Base-by-base conservation (phyloP, 2,329 filamentous ascomycete genomes). In the Stylonectria norvegica region DNA sequence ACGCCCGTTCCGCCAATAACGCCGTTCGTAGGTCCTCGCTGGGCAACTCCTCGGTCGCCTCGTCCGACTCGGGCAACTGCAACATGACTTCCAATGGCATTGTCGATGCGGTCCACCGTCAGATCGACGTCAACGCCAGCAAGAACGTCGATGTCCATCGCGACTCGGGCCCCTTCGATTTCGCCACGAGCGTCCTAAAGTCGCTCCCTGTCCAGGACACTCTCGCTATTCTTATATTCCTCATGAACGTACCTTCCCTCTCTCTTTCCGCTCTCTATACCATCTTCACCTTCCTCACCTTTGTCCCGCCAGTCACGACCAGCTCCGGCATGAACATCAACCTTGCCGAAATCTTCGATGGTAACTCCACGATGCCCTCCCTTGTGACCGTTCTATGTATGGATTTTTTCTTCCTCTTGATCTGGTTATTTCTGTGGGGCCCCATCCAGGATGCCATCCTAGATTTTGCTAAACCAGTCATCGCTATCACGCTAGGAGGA, bases 151-250 rank as follows among this genome's bases (percentile, higher is more conserved):
- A 83, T 44, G 75, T 85, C 39, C 84, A 86, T 59, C 82, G 82
- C 53, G 81, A 85, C 60, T 73, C 81, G 39, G 85, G 85, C 43
- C 81, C 86, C 34, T 69, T 95, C 53, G 83, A 86, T 56, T 74
- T 94, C 50, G 85, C 86, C 49, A 79, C 87, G 53, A 95, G 89
- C 40, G 91, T 97, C 56, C 79, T 97, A 62, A 83, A 82, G 58
- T 89, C 89, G 37, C 91, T 90, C 58, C 91, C 91, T 38, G 81
- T 95, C 60, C 86, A 89, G 69, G 91, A 97, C 69, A 95, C 91
- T 46, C 88, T 96, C 67, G 89, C 91, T 62, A 95, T 97, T 59
- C 81, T 97, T 64, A 95, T 96, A 67, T 86, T 96, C 57, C 79
- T 97, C 53, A 86, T 96, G 67, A 90, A 95, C 62, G 81, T 96